phyloP scores from a whole-genome alignment of 1,284 basidiomycete genomes.

The Earliella scabrosa region DNA sequence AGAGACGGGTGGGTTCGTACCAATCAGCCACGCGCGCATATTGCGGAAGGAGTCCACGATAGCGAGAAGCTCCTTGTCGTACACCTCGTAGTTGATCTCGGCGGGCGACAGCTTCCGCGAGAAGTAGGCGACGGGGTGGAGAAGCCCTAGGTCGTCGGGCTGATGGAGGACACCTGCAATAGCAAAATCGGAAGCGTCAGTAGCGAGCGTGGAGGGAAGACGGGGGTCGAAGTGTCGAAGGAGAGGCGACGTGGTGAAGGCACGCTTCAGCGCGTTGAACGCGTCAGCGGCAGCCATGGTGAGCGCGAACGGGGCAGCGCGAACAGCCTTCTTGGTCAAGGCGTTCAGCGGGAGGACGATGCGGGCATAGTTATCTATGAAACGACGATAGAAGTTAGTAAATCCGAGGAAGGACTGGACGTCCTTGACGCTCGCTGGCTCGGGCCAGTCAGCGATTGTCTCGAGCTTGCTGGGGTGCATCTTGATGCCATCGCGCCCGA shows the following conservation, averaged over 20 bases:
- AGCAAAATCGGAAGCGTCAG: slow-evolving; percentile 4
- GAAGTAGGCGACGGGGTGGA: slow-evolving; percentile 38
- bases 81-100: slow-evolving; percentile 41
- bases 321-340: slow-evolving; percentile 29
- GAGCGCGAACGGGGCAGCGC: slow-evolving; percentile 12
- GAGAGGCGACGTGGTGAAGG: slow-evolving; percentile 34
- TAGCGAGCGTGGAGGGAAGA: slow-evolving; percentile 8
- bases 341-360: slow-evolving; percentile 25
- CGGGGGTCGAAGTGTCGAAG: slow-evolving; percentile 38
- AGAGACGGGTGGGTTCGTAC: slow-evolving; percentile 27
- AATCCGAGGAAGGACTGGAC: slow-evolving; percentile 42
- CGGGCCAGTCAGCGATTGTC: slow-evolving; percentile 34
- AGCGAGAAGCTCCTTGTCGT: slow-evolving; percentile 44
- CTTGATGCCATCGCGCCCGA: slow-evolving; percentile 34
- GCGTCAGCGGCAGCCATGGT: slow-evolving; percentile 6
- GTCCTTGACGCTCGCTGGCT: slow-evolving; percentile 28
- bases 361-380: slow-evolving; percentile 42
- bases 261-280: slow-evolving; percentile 33
- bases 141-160: slow-evolving; percentile 27
- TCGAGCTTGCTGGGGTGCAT: slow-evolving; percentile 48
- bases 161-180: slow-evolving; percentile 35
- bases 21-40: slow-evolving; percentile 36
- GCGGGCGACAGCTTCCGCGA: slow-evolving; percentile 34
- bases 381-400: slow-evolving; percentile 44
- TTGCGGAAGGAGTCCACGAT: slow-evolving; percentile 39